Evolutionary conservation across 2,329 filamentous ascomycete genomes (phyloP).

Genomic region (Rhynchosporium graminicola): DNA sequence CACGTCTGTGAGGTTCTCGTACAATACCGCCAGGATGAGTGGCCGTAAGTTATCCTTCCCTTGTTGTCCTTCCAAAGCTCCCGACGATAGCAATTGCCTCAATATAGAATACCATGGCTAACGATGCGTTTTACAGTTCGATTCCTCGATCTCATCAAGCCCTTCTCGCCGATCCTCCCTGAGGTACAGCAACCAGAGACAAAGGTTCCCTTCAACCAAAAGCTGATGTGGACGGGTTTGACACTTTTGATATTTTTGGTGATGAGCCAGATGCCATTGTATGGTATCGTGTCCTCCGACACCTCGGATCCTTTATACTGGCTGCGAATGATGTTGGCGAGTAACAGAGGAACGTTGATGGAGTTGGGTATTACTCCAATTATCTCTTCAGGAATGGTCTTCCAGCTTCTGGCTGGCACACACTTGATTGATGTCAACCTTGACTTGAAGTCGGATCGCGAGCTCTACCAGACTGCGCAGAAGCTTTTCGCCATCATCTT

Average conservation of each 20-base stretch:
- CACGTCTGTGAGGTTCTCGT: conserved; percentile 42
- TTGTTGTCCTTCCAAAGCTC: conserved; percentile 21
- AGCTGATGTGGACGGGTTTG: conserved; percentile 92
- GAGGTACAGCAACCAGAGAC: conserved; percentile 99
- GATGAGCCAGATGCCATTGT: conserved; percentile 99
- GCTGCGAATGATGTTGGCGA: conserved; percentile 99
- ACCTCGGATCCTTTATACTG: conserved; percentile 99
- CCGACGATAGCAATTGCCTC: conserved; percentile 23
- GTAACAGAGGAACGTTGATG: conserved; percentile 96
- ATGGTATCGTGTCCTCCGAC: conserved; percentile 98
- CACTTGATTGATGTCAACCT: conserved; percentile 99
- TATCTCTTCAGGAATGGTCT: conserved; percentile 99
- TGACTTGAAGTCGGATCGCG: conserved; percentile 98
- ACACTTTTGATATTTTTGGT: conserved; percentile 98
- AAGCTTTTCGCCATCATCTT: conserved; percentile 98
- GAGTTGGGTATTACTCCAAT: conserved; percentile 97
- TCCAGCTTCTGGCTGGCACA: conserved; percentile 98
- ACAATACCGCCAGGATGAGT: conserved; percentile 46
- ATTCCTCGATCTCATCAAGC: conserved; percentile 99
- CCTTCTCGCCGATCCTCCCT: conserved; percentile 98
- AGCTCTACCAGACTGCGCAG: conserved; percentile 99
- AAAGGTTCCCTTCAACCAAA: conserved; percentile 98
- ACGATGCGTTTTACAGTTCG: conserved; percentile 64
- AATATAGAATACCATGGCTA: conserved; percentile 29
- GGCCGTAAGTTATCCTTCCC: conserved; percentile 42